Percentiles rank a stretch among this genome's conserved stretches.
phyloP scores from a whole-genome alignment of 345 rosid species.

The Barbarea vulgaris region DNA sequence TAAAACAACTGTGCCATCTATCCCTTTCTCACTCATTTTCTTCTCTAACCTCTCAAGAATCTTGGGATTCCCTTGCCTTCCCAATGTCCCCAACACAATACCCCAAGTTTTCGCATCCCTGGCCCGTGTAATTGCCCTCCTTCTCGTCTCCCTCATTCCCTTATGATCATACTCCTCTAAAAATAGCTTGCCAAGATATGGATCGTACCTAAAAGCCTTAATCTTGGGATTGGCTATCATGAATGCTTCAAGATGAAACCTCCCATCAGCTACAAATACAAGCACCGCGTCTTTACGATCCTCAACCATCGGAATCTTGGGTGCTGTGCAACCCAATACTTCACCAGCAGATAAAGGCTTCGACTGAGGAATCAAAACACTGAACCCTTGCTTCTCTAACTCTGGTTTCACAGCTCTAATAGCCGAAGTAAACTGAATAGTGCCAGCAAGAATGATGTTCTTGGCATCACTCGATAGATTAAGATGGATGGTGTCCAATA shows the following conservation, averaged over 20 bases:
- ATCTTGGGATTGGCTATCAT: slow-evolving; percentile 90
- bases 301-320: slow-evolving; percentile 42
- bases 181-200: slow-evolving; percentile 74
- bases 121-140: slow-evolving; percentile 56
- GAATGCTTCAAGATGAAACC: slow-evolving; percentile 88
- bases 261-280: slow-evolving; percentile 90
- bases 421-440: slow-evolving; percentile 85
- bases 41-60: slow-evolving; percentile 75
- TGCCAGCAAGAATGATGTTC: slow-evolving; percentile 68
- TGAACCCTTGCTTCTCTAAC: slow-evolving; percentile 64
- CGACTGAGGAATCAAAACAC: slow-evolving; percentile 82
- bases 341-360: slow-evolving; percentile 89
- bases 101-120: slow-evolving; percentile 67
- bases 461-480: slow-evolving; percentile 43
- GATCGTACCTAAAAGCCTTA: slow-evolving; percentile 77
- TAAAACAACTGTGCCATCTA: slow-evolving; percentile 58
- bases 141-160: slow-evolving; percentile 86
- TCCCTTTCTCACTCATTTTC: slow-evolving; percentile 70
- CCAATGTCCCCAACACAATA: slow-evolving; percentile 84
- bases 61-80: slow-evolving; percentile 93
- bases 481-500: slow-evolving; percentile 56
- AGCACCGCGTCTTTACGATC: slow-evolving; percentile 43
- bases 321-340: slow-evolving; percentile 89
- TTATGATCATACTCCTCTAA: slow-evolving; percentile 90
- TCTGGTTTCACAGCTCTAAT: slow-evolving; percentile 83